phyloP scores from a whole-genome alignment of 331 rosid genomes.

The Ulmus americana region DNA sequence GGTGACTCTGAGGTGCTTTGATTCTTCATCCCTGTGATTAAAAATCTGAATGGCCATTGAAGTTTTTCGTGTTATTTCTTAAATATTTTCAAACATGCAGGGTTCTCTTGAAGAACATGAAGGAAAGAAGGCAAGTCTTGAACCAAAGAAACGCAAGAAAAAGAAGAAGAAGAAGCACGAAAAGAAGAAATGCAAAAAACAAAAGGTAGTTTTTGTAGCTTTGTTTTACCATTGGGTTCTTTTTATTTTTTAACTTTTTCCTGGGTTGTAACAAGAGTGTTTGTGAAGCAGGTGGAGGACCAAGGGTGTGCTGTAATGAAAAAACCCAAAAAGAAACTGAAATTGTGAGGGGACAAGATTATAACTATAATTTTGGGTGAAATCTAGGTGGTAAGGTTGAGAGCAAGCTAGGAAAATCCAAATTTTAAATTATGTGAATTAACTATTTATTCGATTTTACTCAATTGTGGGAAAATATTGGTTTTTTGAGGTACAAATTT shows the following conservation, averaged over 20 bases:
- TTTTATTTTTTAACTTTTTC: background rate
- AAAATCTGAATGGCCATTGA: constrained; percentile 3
- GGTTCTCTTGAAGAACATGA: constrained; percentile 28
- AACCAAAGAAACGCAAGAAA: constrained; percentile 35
- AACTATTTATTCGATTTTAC: too few species aligned
- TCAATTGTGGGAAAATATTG: too few species aligned
- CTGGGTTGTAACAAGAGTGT: constrained; percentile 13
- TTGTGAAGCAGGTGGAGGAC: constrained; percentile 36
- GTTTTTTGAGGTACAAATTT: too few species aligned
- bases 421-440: too few species aligned
- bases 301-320: constrained; percentile 32
- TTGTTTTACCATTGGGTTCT: background rate
- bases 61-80: background rate
- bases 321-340: constrained; percentile 41
- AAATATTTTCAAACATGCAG: constrained; percentile 32
- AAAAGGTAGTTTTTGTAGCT: constrained; percentile 23
- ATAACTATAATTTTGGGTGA: background rate
- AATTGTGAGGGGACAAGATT: constrained; percentile 25
- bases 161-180: constrained; percentile 27
- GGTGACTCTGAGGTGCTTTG: constrained; percentile 52
- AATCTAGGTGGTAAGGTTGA: background rate
- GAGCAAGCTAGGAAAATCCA: too few species aligned
- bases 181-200: constrained; percentile 31
- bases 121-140: constrained; percentile 26
- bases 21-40: background rate